These are phyloP conservation scores for Hanseniaspora mollemarum DNA, from an alignment of 805 yeast genomes.

Conservation along the genomic window DNA sequence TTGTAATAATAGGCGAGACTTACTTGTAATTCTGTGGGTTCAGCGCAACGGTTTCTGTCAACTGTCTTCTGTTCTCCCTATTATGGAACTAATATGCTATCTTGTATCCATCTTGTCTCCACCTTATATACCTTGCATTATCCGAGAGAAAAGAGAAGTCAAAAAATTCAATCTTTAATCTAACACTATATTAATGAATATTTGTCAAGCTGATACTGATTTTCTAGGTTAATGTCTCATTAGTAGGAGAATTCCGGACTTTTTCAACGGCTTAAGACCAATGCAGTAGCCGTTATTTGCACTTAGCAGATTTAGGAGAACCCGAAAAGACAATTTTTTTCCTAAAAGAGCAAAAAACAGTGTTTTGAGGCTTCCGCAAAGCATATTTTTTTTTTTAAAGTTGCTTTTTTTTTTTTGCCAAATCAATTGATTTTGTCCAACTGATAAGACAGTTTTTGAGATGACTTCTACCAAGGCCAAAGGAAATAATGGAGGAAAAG, in stretches of 20 bases:
- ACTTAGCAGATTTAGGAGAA: background rate
- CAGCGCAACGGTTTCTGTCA: constrained; percentile 1
- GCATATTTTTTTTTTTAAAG: background rate
- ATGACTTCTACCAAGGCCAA: background rate
- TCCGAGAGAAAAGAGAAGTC: background rate
- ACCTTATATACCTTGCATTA: too few relatives aligned
- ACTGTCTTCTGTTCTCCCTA: background rate
- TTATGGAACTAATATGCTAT: too few relatives aligned
- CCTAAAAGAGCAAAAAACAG: background rate
- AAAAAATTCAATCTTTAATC: background rate
- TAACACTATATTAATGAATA: too few relatives aligned
- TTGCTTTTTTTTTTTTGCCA: background rate
- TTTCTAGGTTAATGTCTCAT: too few relatives aligned
- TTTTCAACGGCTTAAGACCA: background rate
- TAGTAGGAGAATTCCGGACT: too few relatives aligned
- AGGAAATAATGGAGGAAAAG: background rate
- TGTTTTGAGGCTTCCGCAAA: background rate
- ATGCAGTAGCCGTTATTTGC: too few relatives aligned
- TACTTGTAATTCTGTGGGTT: background rate
- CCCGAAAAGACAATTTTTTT: background rate
- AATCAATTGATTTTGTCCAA: background rate
- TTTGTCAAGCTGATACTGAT: too few relatives aligned
- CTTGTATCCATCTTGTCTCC: too few relatives aligned
- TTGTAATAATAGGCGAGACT: background rate
- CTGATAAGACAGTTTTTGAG: too few relatives aligned